phyloP scores from a whole-genome alignment of 495 filamentous ascomycete species.

The Mycothermus thermophilus region DNA sequence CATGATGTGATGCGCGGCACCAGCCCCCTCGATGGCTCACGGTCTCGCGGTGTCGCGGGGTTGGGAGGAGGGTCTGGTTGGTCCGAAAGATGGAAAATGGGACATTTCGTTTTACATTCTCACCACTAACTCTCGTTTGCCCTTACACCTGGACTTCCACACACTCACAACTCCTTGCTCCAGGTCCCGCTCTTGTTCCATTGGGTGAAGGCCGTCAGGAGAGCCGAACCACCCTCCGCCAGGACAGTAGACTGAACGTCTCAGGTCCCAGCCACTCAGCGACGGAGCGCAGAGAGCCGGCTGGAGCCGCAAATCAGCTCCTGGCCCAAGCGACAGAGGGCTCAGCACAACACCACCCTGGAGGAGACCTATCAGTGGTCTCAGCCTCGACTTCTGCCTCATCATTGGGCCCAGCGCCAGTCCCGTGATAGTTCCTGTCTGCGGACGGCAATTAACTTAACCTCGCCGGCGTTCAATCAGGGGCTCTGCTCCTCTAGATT shows the following conservation, averaged over 20 bases:
- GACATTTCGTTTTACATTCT: too few species aligned
- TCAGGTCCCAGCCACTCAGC: constrained; percentile 20
- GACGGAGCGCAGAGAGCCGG: constrained; percentile 17
- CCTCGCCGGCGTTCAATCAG: constrained; percentile 27
- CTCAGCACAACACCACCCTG: constrained; percentile 23
- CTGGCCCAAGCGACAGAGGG: constrained; percentile 20
- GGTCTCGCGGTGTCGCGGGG: too few species aligned
- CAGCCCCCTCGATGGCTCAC: too few species aligned
- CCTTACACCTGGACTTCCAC: too few species aligned
- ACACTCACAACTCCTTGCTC: constrained; percentile 17
- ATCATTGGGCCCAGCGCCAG: constrained; percentile 30
- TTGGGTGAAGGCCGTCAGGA: constrained; percentile 7
- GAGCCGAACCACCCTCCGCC: neutral
- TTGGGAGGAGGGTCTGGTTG: too few species aligned
- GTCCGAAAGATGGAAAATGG: too few species aligned
- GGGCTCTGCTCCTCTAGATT: constrained; percentile 7
- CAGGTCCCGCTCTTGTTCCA: constrained; percentile 4
- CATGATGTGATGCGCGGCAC: too few species aligned
- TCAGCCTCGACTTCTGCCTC: constrained; percentile 20
- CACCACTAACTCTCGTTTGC: too few species aligned
- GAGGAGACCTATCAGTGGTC: constrained; percentile 34
- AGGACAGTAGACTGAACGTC: constrained; percentile 6
- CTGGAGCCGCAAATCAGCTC: constrained; percentile 32
- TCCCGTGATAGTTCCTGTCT: constrained; percentile 38
- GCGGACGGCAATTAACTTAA: constrained; percentile 33